Conservation (phyloP, 805 yeast species). For the Pichia manshurica region DNA sequence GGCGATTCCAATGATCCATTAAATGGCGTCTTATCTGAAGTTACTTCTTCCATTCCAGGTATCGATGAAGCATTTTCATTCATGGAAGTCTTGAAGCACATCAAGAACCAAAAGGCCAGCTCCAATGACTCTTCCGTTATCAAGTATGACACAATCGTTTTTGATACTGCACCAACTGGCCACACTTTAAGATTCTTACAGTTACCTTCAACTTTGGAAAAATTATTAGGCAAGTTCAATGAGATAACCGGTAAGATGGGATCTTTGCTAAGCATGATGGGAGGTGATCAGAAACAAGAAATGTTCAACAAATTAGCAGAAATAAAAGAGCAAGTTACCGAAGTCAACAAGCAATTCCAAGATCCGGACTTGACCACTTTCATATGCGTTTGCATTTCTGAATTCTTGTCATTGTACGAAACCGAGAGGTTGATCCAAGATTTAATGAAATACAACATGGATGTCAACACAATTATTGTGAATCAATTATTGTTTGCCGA, state of each 20-base stretch:
- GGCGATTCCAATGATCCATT: conserved; percentile 59
- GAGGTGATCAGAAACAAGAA: conserved; percentile 56
- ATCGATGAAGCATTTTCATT: conserved; percentile 97
- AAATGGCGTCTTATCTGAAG: conserved; percentile 73
- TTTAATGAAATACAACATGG: conserved; percentile 89
- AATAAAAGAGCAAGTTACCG: conserved; percentile 72
- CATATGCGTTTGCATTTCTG: conserved; percentile 96
- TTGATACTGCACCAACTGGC: conserved; percentile 99
- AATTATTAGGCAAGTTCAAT: conserved; percentile 78
- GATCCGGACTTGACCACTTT: conserved; percentile 94
- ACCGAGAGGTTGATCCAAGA: conserved; percentile 98
- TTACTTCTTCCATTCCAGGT: conserved; percentile 95
- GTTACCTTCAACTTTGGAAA: conserved; percentile 87
- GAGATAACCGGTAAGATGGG: conserved; percentile 84
- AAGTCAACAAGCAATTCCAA: conserved; percentile 91
- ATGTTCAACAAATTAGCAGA: conserved; percentile 74
- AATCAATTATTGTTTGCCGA: conserved; percentile 90
- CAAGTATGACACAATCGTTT: conserved; percentile 81
- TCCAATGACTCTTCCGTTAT: conserved; percentile 30
- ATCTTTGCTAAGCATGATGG: conserved; percentile 83
- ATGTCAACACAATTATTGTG: conserved; percentile 92
- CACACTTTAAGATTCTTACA: conserved; percentile 94
- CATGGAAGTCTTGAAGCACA: conserved; percentile 96
- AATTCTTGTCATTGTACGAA: conserved; percentile 90
- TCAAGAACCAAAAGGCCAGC: conserved; percentile 56